Conservation (phyloP, 2,329 filamentous ascomycete genomes). For the Ophiostoma sp. region DNA sequence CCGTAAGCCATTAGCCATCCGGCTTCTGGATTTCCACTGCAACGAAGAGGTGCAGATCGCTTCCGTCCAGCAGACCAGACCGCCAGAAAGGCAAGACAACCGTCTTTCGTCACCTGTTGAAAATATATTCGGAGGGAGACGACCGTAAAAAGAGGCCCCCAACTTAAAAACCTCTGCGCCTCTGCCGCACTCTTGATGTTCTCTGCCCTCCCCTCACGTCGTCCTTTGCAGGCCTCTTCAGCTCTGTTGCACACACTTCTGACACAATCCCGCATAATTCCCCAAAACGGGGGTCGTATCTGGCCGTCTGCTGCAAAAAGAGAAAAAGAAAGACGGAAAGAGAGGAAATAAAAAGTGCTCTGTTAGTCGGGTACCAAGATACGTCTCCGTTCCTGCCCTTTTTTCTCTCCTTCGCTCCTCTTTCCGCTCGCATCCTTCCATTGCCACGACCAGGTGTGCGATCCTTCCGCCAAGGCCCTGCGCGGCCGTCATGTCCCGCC, state of each 20-base stretch:
- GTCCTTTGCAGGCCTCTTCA: background rate
- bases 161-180: background rate
- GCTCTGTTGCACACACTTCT: conserved; percentile 2
- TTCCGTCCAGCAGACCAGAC: background rate
- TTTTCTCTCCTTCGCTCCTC: background rate
- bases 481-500: conserved; percentile 12
- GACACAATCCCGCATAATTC: background rate
- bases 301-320: background rate
- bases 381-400: background rate
- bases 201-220: background rate
- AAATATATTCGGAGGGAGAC: background rate
- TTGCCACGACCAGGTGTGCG: background rate
- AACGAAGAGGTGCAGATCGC: background rate
- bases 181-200: background rate
- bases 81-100: background rate
- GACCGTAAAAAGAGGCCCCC: background rate
- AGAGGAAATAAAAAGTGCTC: no score
- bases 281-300: background rate
- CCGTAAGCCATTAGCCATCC: background rate
- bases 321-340: no score
- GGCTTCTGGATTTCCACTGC: background rate
- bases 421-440: conserved; percentile 11
- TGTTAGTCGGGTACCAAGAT: conserved; percentile 20
- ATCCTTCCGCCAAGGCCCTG: conserved; percentile 16
- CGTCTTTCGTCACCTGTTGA: background rate